These are phyloP conservation scores for Inga oerstediana DNA, from an alignment of 306 rosid genomes.

Conservation along the genomic window DNA sequence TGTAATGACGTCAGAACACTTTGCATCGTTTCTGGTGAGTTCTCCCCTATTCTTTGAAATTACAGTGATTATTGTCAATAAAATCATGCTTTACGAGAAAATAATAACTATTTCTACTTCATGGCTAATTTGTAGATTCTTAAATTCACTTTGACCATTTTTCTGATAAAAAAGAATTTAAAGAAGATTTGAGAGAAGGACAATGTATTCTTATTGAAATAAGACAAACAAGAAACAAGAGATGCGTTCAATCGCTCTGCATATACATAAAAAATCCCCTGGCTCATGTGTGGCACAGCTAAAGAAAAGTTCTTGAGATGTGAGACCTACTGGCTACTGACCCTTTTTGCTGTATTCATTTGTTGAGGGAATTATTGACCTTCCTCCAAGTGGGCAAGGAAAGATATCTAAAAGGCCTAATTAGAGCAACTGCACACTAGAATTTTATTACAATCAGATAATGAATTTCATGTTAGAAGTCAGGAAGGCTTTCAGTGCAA, in stretches of 20 bases:
- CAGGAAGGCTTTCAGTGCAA: too few species aligned
- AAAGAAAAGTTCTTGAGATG: not conserved
- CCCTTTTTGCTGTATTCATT: not conserved
- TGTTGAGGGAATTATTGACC: not conserved
- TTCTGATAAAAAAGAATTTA: not conserved
- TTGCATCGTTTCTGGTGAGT: constrained; percentile 95
- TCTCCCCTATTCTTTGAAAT: not conserved
- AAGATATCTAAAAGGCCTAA: not conserved
- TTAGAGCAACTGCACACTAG: not conserved
- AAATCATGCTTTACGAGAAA: not conserved
- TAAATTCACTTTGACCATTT: not conserved
- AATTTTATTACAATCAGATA: not conserved
- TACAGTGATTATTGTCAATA: not conserved
- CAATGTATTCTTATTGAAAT: not conserved
- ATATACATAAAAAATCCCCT: not conserved
- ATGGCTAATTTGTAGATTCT: not conserved
- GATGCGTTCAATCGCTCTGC: not conserved
- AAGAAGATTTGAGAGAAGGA: not conserved
- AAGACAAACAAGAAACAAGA: not conserved
- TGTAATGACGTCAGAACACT: constrained; percentile 97
- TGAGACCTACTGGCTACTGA: not conserved
- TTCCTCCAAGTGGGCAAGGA: not conserved
- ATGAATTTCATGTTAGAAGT: not conserved
- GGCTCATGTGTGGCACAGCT: not conserved
- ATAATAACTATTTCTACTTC: not conserved